A percentile compares a stretch with the other conserved stretches of the same genome.
phyloP scores from a whole-genome alignment of 768 basidiomycete species.

The Tephrocybe sp. region DNA sequence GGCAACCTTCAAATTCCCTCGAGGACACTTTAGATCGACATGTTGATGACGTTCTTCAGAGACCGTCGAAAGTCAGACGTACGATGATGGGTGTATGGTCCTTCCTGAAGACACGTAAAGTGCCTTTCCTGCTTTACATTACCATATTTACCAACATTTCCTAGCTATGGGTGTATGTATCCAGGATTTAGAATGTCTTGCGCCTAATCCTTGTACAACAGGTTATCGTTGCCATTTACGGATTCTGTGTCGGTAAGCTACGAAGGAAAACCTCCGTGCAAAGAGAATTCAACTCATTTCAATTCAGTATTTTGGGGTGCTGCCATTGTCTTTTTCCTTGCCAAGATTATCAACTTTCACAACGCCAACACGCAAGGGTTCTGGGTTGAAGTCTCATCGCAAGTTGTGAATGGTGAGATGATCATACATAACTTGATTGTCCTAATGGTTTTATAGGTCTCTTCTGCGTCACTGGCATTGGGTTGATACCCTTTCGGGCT shows the following conservation, averaged over 20 bases:
- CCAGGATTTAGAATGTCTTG: not conserved
- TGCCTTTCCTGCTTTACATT: constrained; percentile 9
- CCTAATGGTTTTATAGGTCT: constrained; percentile 40
- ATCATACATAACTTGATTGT: not conserved
- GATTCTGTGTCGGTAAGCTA: constrained; percentile 62
- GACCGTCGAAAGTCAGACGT: constrained; percentile 55
- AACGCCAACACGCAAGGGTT: constrained; percentile 68
- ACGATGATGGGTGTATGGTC: constrained; percentile 73
- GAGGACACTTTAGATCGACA: constrained; percentile 65
- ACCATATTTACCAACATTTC: constrained; percentile 1
- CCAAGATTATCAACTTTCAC: constrained; percentile 67
- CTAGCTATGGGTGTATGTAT: constrained; percentile 65
- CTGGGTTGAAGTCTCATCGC: constrained; percentile 79
- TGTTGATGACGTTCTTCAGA: constrained; percentile 71
- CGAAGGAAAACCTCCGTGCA: not conserved
- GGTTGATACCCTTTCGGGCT: constrained; percentile 72
- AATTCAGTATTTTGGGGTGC: constrained; percentile 78
- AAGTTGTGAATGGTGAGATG: constrained; percentile 66
- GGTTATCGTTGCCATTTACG: constrained; percentile 71
- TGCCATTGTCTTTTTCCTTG: constrained; percentile 73
- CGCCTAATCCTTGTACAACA: constrained; percentile 20
- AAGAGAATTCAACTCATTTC: constrained; percentile 2
- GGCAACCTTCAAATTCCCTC: constrained; percentile 23
- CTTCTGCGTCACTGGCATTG: constrained; percentile 78
- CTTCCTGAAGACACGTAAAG: constrained; percentile 79